phyloP scores from a whole-genome alignment of 23 red algal genomes.

The Rhodosorus marinus region DNA sequence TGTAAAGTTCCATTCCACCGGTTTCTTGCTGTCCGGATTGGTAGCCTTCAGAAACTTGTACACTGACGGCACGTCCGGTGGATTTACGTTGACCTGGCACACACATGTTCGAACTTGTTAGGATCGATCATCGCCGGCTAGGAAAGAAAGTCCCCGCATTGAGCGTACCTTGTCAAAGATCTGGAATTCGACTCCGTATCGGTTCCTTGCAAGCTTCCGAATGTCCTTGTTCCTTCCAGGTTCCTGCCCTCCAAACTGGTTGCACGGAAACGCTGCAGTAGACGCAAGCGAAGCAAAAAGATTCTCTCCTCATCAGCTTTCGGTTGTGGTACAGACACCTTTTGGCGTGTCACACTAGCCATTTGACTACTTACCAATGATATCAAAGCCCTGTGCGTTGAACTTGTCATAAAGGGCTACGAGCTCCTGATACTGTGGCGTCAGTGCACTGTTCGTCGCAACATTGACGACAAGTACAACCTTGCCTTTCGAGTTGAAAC shows the following conservation, averaged over 20 bases:
- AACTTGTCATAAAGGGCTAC: conserved; percentile 34
- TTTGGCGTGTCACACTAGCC: too few relatives aligned
- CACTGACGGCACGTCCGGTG: conserved; percentile 9
- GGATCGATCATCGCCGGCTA: too few relatives aligned
- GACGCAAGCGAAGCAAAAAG: too few relatives aligned
- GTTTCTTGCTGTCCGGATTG: conserved; percentile 29
- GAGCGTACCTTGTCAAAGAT: conserved; percentile 47
- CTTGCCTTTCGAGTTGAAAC: too few relatives aligned
- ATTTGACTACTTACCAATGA: too few relatives aligned
- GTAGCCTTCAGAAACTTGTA: conserved; percentile 36
- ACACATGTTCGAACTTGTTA: too few relatives aligned
- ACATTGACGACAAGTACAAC: conserved; percentile 61
- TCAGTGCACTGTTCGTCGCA: conserved; percentile 44
- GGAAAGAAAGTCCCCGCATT: too few relatives aligned
- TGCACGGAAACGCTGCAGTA: conserved; percentile 53
- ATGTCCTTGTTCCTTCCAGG: conserved; percentile 48
- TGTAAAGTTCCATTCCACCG: conserved; percentile 55
- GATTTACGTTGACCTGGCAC: conserved; percentile 41
- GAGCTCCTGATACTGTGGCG: conserved; percentile 53
- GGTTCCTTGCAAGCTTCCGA: conserved; percentile 24
- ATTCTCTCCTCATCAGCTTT: too few relatives aligned
- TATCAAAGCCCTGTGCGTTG: conserved; percentile 35
- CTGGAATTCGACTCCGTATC: conserved; percentile 40
- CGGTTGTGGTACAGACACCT: too few relatives aligned
- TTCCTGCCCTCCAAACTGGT: conserved; percentile 21